Percentiles rank a stretch among this genome's conserved stretches.
Conservation (phyloP, 805 yeast genomes). For the Zygosaccharomyces bisporus region DNA sequence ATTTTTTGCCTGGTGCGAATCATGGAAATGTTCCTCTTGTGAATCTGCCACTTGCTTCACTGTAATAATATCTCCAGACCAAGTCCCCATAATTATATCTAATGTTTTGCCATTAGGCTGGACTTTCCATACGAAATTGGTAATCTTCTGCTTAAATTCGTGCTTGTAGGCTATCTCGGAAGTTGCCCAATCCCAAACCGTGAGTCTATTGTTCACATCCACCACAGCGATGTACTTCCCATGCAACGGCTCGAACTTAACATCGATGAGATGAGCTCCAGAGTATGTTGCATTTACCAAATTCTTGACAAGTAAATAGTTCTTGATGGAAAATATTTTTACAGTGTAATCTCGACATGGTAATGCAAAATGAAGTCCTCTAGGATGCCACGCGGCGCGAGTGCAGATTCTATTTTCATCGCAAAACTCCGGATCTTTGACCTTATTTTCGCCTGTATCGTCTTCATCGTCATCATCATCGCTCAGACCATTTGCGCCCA, state of each 20-base stretch:
- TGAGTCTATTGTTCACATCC: constrained; percentile 47
- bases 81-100: constrained; percentile 37
- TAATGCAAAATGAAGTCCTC: constrained; percentile 64
- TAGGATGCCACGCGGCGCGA: constrained; percentile 64
- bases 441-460: constrained; percentile 33
- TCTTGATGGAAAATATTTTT: constrained; percentile 39
- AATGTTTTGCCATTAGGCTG: constrained; percentile 21
- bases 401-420: constrained; percentile 47
- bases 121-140: constrained; percentile 38
- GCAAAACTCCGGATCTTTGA: constrained; percentile 33
- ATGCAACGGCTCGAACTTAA: constrained; percentile 55
- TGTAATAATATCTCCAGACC: constrained; percentile 40
- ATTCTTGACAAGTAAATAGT: constrained; percentile 25
- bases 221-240: constrained; percentile 59
- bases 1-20: constrained; percentile 15
- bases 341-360: constrained; percentile 53
- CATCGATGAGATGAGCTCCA: constrained; percentile 41
- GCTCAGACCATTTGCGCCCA: constrained; percentile 16
- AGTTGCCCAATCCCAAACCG: constrained; percentile 52
- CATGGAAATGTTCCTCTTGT: constrained; percentile 3
- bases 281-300: constrained; percentile 16
- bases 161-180: constrained; percentile 36
- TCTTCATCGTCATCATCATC: constrained; percentile 43
- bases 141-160: constrained; percentile 27
- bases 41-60: constrained; percentile 29